Base-by-base conservation (phyloP, 306 rosid species). In the Cyamopsis tetragonoloba region DNA sequence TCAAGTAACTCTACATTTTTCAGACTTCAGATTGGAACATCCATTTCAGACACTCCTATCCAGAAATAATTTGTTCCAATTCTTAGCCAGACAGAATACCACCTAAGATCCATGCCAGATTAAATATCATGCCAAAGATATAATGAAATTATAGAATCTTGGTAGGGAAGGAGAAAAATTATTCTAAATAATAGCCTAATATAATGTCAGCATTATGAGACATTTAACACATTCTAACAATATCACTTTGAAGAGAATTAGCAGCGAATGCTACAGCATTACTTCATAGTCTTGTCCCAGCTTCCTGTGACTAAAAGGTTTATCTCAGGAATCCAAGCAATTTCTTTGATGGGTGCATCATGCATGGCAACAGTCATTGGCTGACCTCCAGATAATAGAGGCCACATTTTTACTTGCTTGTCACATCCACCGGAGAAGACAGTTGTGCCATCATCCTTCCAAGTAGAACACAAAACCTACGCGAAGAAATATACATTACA, bases 391-490 rank as follows among this genome's bases (percentile, higher is more conserved):
- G 96, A 85, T 73, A 83, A 50, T 18, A 82, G 72, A 53, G 98
- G 90, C 97, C 98, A 93, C 97, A 93, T 93, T 72, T 93, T 93
- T 7, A 82, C 98, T 78, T 89, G 97, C 83, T 93, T 93, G 56
- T 93, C 98, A 18, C 98, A 93, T 18, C 98, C 97, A 42, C 96
- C 98, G 32, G 97, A 89, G 77, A 89, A 93, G 54, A 88, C 98
- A 24, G 98, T 86, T 0, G 91, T 86, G 55, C 98, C 97, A 67
- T 93, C 98, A 22, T 93, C 98, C 79, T 93, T 93, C 98, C 97
- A 86, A 10, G 96, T 18, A 2, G 96, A 88, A 71, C 96, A 93
- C 74, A 93, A 77, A 70, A 88, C 98, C 97, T 93, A 53, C 2
- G 19, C 69, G 56, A 51, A 18, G 23, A 35, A 35, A 66, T 32